These are phyloP conservation scores for Auricularia sp. DNA, from an alignment of 768 basidiomycete species.

Conservation along the genomic window DNA sequence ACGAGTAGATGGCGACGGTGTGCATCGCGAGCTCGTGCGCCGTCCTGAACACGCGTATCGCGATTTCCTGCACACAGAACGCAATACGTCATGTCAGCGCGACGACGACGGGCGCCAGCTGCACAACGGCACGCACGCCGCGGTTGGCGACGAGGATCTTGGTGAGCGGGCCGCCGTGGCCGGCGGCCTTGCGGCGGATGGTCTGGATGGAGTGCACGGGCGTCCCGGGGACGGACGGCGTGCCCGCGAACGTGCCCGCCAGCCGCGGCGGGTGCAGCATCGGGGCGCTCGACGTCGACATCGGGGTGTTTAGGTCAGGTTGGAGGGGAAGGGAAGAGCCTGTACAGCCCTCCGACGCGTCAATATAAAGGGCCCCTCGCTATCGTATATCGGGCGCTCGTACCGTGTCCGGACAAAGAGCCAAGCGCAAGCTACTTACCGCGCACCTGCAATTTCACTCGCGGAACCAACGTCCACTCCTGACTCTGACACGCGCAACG, in stretches of 20 bases:
- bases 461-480: no score
- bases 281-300: neutral
- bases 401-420: no score
- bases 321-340: no score
- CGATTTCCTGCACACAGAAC: conserved; percentile 72
- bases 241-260: conserved; percentile 56
- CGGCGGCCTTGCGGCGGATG: conserved; percentile 82
- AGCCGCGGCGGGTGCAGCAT: conserved; percentile 62
- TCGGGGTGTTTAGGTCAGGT: neutral
- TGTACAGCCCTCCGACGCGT: neutral
- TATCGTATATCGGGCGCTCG: no score
- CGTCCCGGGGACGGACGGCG: conserved; percentile 72
- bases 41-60: conserved; percentile 95
- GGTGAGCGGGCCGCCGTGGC: conserved; percentile 81
- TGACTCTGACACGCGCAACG: no score
- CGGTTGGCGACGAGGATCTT: conserved; percentile 91
- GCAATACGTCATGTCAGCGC: conserved; percentile 3
- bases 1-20: conserved; percentile 97
- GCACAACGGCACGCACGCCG: conserved; percentile 47
- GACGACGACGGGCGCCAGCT: conserved; percentile 5
- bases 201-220: conserved; percentile 86
- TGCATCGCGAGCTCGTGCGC: conserved; percentile 99
- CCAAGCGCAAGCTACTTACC: no score
- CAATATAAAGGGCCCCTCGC: neutral
- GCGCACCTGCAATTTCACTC: no score